phyloP scores from a whole-genome alignment of 1,284 basidiomycete species.

The Mycosarcoma mackinlayi region DNA sequence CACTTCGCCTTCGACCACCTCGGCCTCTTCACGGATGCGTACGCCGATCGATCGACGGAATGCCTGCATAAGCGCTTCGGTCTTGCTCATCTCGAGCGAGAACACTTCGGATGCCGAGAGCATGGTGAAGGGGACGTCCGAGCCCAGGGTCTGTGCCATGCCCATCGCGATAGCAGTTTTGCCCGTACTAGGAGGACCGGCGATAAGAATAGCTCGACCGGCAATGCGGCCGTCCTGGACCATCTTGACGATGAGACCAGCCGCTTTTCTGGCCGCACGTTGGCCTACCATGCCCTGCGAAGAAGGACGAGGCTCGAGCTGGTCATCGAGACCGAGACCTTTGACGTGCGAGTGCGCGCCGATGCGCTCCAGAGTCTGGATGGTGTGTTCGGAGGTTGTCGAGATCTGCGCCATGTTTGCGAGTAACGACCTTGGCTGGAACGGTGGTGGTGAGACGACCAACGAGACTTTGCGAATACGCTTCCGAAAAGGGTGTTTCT shows the following conservation, averaged over 20 bases:
- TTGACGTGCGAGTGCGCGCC: conserved; percentile 66
- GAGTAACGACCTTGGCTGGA: conserved; percentile 15
- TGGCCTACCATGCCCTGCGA: conserved; percentile 97
- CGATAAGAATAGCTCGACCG: conserved; percentile 92
- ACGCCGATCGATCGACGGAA: conserved; percentile 95
- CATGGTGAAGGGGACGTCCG: conserved; percentile 96
- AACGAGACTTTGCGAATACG: background rate
- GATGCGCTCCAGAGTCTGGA: conserved; percentile 65
- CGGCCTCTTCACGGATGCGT: conserved; percentile 95
- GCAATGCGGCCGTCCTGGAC: conserved; percentile 95
- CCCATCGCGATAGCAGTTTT: conserved; percentile 97
- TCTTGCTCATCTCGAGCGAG: conserved; percentile 94
- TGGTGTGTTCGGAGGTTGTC: conserved; percentile 56
- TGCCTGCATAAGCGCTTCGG: conserved; percentile 95
- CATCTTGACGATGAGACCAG: conserved; percentile 97
- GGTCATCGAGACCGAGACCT: conserved; percentile 83
- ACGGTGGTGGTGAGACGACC: background rate
- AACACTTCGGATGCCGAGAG: conserved; percentile 97
- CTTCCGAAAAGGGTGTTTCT: background rate
- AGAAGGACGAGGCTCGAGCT: conserved; percentile 86
- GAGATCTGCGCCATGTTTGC: conserved; percentile 56
- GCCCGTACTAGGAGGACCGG: conserved; percentile 93
- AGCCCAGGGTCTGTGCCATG: conserved; percentile 93
- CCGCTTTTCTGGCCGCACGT: conserved; percentile 91
- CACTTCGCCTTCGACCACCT: conserved; percentile 97